phyloP scores from a whole-genome alignment of 202 grass and related monocot genomes.

The Elaeis oleifera region DNA sequence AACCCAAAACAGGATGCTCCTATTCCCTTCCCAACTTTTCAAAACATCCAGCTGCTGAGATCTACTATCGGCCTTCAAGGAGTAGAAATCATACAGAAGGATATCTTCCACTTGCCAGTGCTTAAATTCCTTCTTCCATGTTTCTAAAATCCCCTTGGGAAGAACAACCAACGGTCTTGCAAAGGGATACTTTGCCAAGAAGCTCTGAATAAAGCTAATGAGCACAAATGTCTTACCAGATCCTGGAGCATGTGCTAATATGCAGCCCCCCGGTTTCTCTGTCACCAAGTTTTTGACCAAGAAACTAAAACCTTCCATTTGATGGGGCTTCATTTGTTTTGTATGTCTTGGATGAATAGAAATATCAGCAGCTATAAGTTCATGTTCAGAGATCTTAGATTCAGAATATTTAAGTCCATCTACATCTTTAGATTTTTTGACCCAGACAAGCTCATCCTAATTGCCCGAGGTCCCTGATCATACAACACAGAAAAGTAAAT shows the following conservation, averaged over 20 bases:
- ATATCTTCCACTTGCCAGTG: slow-evolving; percentile 84
- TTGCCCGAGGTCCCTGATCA: slow-evolving; percentile 55
- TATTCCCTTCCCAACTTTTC: slow-evolving; percentile 65
- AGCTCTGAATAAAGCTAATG: slow-evolving; percentile 96
- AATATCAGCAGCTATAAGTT: slow-evolving; percentile 54
- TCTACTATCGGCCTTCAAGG: slow-evolving; percentile 80
- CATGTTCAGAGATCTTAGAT: slow-evolving; percentile 39
- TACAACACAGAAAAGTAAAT: no score
- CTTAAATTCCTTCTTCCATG: slow-evolving; percentile 79
- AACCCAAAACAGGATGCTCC: slow-evolving; percentile 94
- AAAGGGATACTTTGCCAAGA: slow-evolving; percentile 73
- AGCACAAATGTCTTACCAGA: slow-evolving; percentile 98
- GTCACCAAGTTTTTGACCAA: slow-evolving; percentile 73
- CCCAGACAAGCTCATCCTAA: slow-evolving; percentile 33
- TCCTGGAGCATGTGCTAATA: slow-evolving; percentile 93
- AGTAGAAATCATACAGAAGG: slow-evolving; percentile 85
- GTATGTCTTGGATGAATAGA: slow-evolving; percentile 83
- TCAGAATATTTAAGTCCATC: slow-evolving; percentile 35
- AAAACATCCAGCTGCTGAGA: slow-evolving; percentile 70
- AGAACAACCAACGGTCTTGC: slow-evolving; percentile 76
- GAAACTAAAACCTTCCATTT: slow-evolving; percentile 80
- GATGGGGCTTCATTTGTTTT: slow-evolving; percentile 76
- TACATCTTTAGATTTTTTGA: slow-evolving; percentile 37
- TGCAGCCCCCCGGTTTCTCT: slow-evolving; percentile 85
- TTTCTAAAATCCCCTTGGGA: slow-evolving; percentile 81